These are phyloP conservation scores for Smallanthus sonchifolius DNA, from an alignment of 129 eudicot genomes.

Conservation along the genomic window DNA sequence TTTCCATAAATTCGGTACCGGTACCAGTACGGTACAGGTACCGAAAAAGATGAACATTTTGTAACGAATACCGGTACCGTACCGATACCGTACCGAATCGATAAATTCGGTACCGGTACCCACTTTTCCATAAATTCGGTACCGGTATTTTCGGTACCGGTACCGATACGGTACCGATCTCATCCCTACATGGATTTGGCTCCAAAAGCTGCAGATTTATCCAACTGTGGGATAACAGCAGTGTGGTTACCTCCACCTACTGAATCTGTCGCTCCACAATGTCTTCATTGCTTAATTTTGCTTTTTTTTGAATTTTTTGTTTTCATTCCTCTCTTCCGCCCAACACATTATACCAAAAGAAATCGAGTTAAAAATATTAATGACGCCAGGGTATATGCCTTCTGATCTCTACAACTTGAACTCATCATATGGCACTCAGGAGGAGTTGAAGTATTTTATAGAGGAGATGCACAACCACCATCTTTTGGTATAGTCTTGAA, in stretches of 20 bases:
- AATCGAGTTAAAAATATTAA: not conserved
- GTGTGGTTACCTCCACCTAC: constrained; percentile 82
- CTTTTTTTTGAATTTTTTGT: not conserved
- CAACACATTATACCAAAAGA: not conserved
- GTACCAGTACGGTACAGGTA: too few relatives aligned
- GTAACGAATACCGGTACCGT: too few relatives aligned
- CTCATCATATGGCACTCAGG: constrained; percentile 57
- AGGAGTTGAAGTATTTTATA: constrained; percentile 57
- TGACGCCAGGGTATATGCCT: constrained; percentile 69
- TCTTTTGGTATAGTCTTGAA: constrained; percentile 43
- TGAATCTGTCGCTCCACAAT: constrained; percentile 73
- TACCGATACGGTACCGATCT: too few relatives aligned
- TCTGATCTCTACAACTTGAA: constrained; percentile 69
- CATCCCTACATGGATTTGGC: too few relatives aligned
- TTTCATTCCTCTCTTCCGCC: not conserved
- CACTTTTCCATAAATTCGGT: too few relatives aligned
- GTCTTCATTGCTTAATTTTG: constrained; percentile 13
- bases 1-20: too few relatives aligned
- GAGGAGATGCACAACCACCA: constrained; percentile 62
- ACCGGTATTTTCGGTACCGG: too few relatives aligned
- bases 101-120: too few relatives aligned
- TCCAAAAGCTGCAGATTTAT: constrained; percentile 62
- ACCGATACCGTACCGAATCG: too few relatives aligned
- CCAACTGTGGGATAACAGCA: constrained; percentile 61
- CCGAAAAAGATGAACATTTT: too few relatives aligned